Conservation (phyloP, 345 rosid species). For the Aquilaria malaccensis region DNA sequence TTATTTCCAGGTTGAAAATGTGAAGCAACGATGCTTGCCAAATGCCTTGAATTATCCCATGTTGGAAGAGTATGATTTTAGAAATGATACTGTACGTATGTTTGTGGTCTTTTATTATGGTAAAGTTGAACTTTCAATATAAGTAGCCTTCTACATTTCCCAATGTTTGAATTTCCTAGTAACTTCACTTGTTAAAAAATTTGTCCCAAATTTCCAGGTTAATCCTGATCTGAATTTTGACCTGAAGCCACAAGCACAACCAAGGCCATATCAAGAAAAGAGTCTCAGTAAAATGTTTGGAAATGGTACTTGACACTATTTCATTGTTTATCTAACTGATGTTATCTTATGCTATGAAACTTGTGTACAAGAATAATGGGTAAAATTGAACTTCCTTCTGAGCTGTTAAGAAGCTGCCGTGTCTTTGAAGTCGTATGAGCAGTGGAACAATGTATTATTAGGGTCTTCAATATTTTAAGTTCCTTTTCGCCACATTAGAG, state of each 20-base stretch:
- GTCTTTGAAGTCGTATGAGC: too few relatives aligned
- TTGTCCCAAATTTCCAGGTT: constrained; percentile 36
- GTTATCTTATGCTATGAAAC: background rate
- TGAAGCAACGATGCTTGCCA: constrained; percentile 97
- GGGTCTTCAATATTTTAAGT: too few relatives aligned
- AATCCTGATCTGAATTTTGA: constrained; percentile 94
- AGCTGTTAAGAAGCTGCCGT: too few relatives aligned
- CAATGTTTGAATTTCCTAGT: constrained; percentile 1
- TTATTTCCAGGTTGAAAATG: constrained; percentile 81
- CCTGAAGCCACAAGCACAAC: constrained; percentile 91
- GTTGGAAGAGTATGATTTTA: constrained; percentile 97
- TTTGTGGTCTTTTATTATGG: constrained; percentile 1
- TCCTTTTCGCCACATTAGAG: too few relatives aligned
- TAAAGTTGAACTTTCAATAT: background rate
- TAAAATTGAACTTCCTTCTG: too few relatives aligned
- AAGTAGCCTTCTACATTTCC: background rate
- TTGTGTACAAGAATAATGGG: too few relatives aligned
- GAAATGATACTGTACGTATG: constrained; percentile 76
- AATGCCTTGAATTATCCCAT: constrained; percentile 94
- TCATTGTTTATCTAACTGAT: constrained; percentile 6
- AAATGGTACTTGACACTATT: constrained; percentile 47
- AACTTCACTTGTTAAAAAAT: constrained; percentile 1
- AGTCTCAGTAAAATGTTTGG: constrained; percentile 99
- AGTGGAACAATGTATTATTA: too few relatives aligned
- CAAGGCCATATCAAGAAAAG: constrained; percentile 95